Percentiles rank a stretch among this genome's conserved stretches.
Conservation (phyloP, 257 asterid genomes). For the Cruciata laevipes region DNA sequence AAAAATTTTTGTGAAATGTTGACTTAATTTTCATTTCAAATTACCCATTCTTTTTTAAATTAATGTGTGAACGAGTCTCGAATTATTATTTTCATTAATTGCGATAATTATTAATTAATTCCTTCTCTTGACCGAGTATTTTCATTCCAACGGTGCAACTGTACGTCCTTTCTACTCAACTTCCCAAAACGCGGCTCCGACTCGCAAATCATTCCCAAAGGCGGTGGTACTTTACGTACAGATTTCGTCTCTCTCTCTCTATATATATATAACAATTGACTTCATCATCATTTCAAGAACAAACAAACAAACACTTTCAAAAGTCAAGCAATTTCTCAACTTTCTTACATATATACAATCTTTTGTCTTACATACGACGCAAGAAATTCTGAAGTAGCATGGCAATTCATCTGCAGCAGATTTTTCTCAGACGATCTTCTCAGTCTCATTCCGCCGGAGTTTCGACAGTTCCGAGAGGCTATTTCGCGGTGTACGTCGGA, state of each 20-base stretch:
- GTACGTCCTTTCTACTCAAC: conserved; percentile 1
- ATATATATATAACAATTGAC: background rate
- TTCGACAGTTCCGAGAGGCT: background rate
- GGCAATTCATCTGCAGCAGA: background rate
- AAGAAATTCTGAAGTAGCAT: background rate
- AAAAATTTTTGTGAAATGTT: too few relatives aligned
- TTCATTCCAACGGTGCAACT: background rate
- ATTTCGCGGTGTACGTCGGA: background rate
- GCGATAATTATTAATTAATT: background rate
- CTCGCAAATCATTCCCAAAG: background rate
- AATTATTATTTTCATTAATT: background rate
- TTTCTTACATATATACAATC: too few relatives aligned
- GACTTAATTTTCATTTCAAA: background rate
- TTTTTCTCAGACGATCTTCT: background rate
- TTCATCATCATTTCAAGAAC: background rate
- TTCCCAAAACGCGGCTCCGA: background rate
- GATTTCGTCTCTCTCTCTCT: background rate
- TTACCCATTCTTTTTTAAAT: background rate
- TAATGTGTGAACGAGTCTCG: background rate
- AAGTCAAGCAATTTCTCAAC: background rate
- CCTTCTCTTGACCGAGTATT: background rate
- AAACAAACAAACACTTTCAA: background rate
- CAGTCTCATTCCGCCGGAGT: background rate
- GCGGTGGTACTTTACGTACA: background rate
- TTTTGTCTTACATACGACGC: too few relatives aligned